Base-by-base conservation (phyloP, 345 rosid genomes). In the Gossypium arboreum region DNA sequence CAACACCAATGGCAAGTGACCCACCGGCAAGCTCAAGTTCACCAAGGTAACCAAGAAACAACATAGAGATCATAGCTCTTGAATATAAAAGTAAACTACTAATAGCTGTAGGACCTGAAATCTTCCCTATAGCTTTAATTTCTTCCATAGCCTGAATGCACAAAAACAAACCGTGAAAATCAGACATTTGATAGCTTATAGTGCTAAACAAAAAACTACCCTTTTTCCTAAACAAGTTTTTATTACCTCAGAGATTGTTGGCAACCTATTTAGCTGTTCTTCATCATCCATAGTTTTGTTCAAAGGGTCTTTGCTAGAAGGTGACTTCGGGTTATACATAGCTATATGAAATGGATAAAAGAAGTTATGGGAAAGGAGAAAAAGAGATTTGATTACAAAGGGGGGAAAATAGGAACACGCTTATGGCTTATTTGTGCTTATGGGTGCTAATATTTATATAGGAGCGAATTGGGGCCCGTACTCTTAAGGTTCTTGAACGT, bases 1-100 rank as follows among this genome's bases (percentile, higher is more conserved):
- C 99, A 34, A 96, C 92, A 51, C 97, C 97, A 50, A 92, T 90
- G 79, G 99, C 83, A 24, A 96, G 97, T 50, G 99, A 93, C 43
- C 99, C 99, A 3, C 93, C 98, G 1, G 99, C 99, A 10, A 96
- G 91, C 85, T 91, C 94, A 50, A 93, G 91, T 79, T 96, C 94
- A 2, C 99, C 99, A 12, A 96, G 97, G 82, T 90, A 85, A 17
- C 98, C 99, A 0, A 96, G 94, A 74, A 96, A 96, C 47, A 96
- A 86, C 99, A 93, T 95, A 76, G 99, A 96, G 87, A 96, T 96
- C 94, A 93, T 83, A 56, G 98, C 91, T 83, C 99, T 89, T 56
- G 97, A 88, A 81, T 91, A 96, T 57, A 93, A 81, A 76, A 96
- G 87, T 11, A 96, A 88, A 58, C 99, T 98, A 0, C 97, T 88